Conservation (phyloP, 345 rosid genomes). For the Salix viminalis region DNA sequence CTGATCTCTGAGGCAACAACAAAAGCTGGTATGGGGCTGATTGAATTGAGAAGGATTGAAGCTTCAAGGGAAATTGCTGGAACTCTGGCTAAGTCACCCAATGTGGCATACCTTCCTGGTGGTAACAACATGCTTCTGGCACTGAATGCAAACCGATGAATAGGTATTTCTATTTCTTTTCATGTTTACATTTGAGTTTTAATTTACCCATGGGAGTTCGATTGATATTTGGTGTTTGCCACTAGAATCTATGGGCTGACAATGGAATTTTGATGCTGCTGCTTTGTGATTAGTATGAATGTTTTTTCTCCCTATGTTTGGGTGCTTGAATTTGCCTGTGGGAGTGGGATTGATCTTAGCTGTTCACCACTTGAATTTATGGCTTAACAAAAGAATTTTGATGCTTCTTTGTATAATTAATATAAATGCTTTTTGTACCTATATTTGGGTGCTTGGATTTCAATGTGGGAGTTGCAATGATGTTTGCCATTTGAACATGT, state of each 20-base stretch:
- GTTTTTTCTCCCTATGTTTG: neutral
- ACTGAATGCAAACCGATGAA: conserved; percentile 46
- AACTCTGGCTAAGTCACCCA: conserved; percentile 83
- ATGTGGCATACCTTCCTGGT: conserved; percentile 84
- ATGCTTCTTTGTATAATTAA: neutral
- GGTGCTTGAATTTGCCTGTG: neutral
- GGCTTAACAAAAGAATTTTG: neutral
- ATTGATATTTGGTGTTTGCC: neutral
- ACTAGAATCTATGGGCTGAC: neutral
- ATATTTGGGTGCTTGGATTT: neutral
- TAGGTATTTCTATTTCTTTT: conserved; percentile 11
- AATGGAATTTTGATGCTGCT: neutral
- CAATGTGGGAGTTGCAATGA: neutral
- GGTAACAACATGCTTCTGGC: conserved; percentile 79
- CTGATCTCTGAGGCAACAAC: conserved; percentile 83
- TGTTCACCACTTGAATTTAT: neutral
- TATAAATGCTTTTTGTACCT: neutral
- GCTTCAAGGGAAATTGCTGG: conserved; percentile 90
- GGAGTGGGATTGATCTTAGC: neutral
- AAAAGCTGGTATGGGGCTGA: conserved; percentile 76
- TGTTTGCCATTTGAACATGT: neutral
- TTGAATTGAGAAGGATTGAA: conserved; percentile 96
- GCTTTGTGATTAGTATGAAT: neutral
- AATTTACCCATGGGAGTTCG: neutral
- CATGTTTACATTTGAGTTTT: neutral